Percentiles rank a stretch among this genome's conserved stretches.
Evolutionary conservation across 2,329 filamentous ascomycete genomes (phyloP).

Genomic region (Ceratocystis variospora): DNA sequence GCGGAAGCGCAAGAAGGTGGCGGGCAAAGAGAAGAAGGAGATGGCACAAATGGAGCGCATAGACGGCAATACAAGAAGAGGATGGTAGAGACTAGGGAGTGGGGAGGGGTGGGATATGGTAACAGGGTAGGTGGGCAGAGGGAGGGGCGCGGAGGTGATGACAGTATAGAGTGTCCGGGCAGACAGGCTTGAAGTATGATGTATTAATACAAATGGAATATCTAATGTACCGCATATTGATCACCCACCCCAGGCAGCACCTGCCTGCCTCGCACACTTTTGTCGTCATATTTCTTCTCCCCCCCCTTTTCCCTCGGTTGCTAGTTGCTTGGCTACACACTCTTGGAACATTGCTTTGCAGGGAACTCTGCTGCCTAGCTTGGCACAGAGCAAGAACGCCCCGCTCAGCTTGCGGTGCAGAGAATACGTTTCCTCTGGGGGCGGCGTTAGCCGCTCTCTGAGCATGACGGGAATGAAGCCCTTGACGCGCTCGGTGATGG

Average conservation of each 20-base stretch:
- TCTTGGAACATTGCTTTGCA: constrained; percentile 68
- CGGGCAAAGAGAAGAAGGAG: constrained; percentile 69
- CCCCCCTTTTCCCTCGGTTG: neutral
- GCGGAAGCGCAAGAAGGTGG: constrained; percentile 77
- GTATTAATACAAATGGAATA: neutral
- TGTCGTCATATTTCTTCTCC: neutral
- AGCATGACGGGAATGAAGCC: constrained; percentile 87
- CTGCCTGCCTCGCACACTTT: neutral
- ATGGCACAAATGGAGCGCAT: constrained; percentile 34
- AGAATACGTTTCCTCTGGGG: constrained; percentile 94
- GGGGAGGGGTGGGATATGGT: neutral
- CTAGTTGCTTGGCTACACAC: constrained; percentile 11
- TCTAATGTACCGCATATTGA: constrained; percentile 1
- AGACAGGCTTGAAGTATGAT: neutral
- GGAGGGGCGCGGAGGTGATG: no score
- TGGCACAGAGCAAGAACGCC: constrained; percentile 82
- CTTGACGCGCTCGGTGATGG: constrained; percentile 87
- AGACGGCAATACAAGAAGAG: constrained; percentile 15
- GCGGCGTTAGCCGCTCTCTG: constrained; percentile 71
- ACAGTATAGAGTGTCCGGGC: neutral
- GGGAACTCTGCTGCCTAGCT: constrained; percentile 65
- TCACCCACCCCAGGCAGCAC: neutral
- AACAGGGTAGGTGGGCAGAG: neutral
- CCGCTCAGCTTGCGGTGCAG: constrained; percentile 90
- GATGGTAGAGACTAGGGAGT: constrained; percentile 1